Conservation (phyloP, 1,284 basidiomycete genomes). For the Mycosarcoma mackinlayi region DNA sequence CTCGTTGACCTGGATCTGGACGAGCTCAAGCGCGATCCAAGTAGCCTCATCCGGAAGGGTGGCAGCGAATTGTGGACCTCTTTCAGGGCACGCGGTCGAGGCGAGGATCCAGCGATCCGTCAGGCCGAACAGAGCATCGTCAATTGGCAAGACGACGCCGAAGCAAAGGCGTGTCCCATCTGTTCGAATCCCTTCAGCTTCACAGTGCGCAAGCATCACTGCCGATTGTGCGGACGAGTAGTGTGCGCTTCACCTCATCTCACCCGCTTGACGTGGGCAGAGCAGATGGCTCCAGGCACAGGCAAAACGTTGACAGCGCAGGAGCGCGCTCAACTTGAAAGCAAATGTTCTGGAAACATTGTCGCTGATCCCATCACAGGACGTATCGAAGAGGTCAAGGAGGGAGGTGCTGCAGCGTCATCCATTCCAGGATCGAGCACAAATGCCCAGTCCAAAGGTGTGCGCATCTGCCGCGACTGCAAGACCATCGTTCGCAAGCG, state of each 20-base stretch:
- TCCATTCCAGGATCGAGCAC: constrained; percentile 12
- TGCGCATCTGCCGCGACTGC: constrained; percentile 82
- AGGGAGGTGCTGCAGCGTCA: constrained; percentile 22
- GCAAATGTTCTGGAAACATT: constrained; percentile 54
- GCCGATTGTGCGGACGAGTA: constrained; percentile 90
- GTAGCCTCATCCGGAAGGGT: constrained; percentile 30
- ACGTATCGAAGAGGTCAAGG: constrained; percentile 45
- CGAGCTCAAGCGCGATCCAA: constrained; percentile 44
- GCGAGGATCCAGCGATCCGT: constrained; percentile 44
- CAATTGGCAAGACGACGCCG: constrained; percentile 88
- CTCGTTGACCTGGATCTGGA: constrained; percentile 43
- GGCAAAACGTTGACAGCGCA: constrained; percentile 25
- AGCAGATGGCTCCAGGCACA: constrained; percentile 32
- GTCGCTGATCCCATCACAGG: constrained; percentile 47
- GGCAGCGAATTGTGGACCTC: constrained; percentile 49
- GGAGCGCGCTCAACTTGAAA: constrained; percentile 21
- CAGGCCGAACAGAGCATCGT: constrained; percentile 85
- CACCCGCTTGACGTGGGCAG: constrained; percentile 30
- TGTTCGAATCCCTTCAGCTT: constrained; percentile 89
- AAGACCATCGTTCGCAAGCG: constrained; percentile 80
- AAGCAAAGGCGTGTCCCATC: constrained; percentile 81
- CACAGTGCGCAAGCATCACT: constrained; percentile 95
- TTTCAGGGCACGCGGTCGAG: constrained; percentile 40
- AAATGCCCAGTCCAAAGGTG: constrained; percentile 32
- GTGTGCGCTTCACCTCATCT: constrained; percentile 88